A percentile compares a stretch with the other conserved stretches of the same genome.
phyloP scores from a whole-genome alignment of 768 basidiomycete genomes.

The Lactifluus hygrophoroides region DNA sequence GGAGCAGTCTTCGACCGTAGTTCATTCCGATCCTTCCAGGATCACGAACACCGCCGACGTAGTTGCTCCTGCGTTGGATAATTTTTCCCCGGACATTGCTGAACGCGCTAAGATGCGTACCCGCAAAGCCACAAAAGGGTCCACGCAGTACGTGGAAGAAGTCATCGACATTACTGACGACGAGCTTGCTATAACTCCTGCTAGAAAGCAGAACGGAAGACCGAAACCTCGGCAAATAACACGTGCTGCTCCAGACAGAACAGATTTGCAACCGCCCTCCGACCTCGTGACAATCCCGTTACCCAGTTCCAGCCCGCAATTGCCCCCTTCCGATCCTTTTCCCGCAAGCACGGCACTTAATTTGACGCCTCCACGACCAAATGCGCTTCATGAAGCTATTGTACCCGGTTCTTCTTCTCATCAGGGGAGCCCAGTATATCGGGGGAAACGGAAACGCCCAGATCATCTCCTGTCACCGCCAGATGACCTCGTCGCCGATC shows the following conservation, averaged over 20 bases:
- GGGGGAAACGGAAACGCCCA: constrained; percentile 18
- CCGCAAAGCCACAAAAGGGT: constrained; percentile 20
- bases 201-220: constrained; percentile 2
- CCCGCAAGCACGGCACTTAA: constrained; percentile 16
- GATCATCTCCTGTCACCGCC: background rate
- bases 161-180: constrained; percentile 28
- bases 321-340: constrained; percentile 24
- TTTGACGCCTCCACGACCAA: constrained; percentile 4
- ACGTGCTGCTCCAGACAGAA: constrained; percentile 11
- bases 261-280: constrained; percentile 7
- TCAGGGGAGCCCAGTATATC: background rate
- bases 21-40: background rate
- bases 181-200: constrained; percentile 22
- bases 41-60: background rate
- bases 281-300: constrained; percentile 22
- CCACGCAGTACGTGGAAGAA: constrained; percentile 11
- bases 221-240: constrained; percentile 14
- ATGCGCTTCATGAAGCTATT: background rate
- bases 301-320: constrained; percentile 23
- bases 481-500: background rate
- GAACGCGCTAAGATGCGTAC: constrained; percentile 29
- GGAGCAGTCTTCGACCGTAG: background rate
- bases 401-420: constrained; percentile 14
- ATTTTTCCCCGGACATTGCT: constrained; percentile 25
- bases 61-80: background rate